Conservation (phyloP, 2,329 filamentous ascomycete species). For the Dothidotthia symphoricarpi region DNA sequence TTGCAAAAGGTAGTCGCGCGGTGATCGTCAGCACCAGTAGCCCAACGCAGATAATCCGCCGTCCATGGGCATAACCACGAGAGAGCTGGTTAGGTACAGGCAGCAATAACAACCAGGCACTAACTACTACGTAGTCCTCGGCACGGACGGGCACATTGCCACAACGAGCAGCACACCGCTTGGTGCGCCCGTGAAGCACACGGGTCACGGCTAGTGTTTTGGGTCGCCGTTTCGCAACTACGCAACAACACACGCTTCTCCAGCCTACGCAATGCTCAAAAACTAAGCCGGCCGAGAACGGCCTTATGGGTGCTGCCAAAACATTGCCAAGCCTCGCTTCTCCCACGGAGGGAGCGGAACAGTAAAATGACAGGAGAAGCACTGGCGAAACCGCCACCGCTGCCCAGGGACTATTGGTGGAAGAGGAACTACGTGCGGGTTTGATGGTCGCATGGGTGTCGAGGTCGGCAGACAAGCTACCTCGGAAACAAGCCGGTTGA, state of each 20-base stretch:
- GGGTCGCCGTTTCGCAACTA: constrained; percentile 35
- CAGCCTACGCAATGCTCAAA: constrained; percentile 30
- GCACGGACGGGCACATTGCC: constrained; percentile 20
- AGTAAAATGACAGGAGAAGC: constrained; percentile 41
- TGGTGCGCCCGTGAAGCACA: constrained; percentile 30
- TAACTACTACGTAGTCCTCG: constrained; percentile 14
- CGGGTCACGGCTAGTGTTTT: constrained; percentile 34
- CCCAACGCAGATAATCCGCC: constrained; percentile 22
- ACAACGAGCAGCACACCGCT: constrained; percentile 8
- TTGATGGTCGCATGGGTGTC: constrained; percentile 40
- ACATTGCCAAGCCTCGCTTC: constrained; percentile 29
- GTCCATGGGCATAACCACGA: constrained; percentile 29
- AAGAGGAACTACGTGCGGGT: constrained; percentile 24
- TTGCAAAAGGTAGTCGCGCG: constrained; percentile 24
- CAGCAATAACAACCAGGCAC: constrained; percentile 15
- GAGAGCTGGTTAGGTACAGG: constrained; percentile 7
- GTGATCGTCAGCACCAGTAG: constrained; percentile 25
- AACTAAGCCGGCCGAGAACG: constrained; percentile 15
- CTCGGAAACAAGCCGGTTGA: constrained; percentile 12
- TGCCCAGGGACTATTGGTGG: constrained; percentile 31
- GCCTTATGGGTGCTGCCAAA: constrained; percentile 4
- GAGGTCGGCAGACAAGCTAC: constrained; percentile 30
- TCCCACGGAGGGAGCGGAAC: constrained; percentile 20
- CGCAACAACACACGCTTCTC: constrained; percentile 17
- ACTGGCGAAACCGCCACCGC: constrained; percentile 30